Percentiles rank a stretch among this genome's conserved stretches.
phyloP scores from a whole-genome alignment of 2,329 filamentous ascomycete genomes.

The Cryphonectria parasitica region DNA sequence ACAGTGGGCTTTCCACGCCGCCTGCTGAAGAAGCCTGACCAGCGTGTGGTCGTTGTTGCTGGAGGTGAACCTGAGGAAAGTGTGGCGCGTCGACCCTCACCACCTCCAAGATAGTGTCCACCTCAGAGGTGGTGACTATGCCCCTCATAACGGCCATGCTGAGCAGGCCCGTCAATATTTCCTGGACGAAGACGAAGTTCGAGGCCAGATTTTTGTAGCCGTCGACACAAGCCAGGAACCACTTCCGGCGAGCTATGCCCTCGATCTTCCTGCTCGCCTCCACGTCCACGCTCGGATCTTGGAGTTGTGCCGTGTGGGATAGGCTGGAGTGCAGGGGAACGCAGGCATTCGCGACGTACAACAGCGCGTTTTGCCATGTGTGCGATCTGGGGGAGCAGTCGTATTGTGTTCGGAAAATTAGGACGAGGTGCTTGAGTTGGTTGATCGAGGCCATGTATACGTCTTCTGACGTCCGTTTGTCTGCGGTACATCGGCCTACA shows the following conservation, averaged over 20 bases:
- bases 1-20: not conserved
- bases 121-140: conserved; percentile 27
- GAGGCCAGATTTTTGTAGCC: conserved; percentile 35
- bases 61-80: not conserved
- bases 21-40: not conserved
- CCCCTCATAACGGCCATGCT: conserved; percentile 33
- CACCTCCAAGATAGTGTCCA: conserved; percentile 18
- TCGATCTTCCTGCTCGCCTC: conserved; percentile 21
- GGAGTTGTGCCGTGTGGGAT: not conserved
- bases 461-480: conserved; percentile 12
- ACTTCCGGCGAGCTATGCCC: conserved; percentile 32
- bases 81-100: not conserved
- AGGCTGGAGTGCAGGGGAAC: not conserved
- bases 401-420: conserved; percentile 26
- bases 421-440: conserved; percentile 31
- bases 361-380: conserved; percentile 36
- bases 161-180: conserved; percentile 35
- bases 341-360: conserved; percentile 37
- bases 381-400: conserved; percentile 28
- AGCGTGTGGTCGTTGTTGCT: not conserved
- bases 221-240: conserved; percentile 37
- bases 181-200: conserved; percentile 33
- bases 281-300: not conserved
- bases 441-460: conserved; percentile 29
- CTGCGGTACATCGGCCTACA: conserved; percentile 8